These are phyloP conservation scores for Amorphotheca resinae DNA, from an alignment of 495 filamentous ascomycete species.

Conservation along the genomic window DNA sequence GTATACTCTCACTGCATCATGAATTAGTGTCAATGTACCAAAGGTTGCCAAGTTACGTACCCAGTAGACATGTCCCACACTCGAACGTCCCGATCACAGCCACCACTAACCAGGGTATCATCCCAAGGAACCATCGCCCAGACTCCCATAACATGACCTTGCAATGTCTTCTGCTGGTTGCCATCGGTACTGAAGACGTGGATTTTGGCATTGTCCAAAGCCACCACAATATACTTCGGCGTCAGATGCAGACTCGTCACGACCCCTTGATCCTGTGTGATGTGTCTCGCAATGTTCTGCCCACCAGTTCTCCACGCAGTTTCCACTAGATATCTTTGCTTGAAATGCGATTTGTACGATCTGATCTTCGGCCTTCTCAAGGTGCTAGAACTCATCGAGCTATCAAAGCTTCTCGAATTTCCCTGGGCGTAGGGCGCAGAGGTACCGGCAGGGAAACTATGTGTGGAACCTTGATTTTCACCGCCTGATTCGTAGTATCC, in stretches of 20 bases:
- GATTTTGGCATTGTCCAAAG: slow-evolving; percentile 95
- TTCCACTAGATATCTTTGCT: slow-evolving; percentile 92
- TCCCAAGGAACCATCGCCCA: slow-evolving; percentile 99
- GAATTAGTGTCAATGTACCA: slow-evolving; percentile 18
- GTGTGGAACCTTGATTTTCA: not conserved
- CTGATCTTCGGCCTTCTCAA: slow-evolving; percentile 29
- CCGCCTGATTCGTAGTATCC: slow-evolving; percentile 1
- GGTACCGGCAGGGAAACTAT: slow-evolving; percentile 6
- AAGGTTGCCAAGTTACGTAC: slow-evolving; percentile 38
- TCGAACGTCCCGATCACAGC: slow-evolving; percentile 90
- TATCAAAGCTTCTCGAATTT: slow-evolving; percentile 29
- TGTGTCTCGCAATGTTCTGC: slow-evolving; percentile 61
- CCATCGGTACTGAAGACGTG: slow-evolving; percentile 94
- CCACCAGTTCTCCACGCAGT: slow-evolving; percentile 92
- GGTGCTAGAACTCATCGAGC: slow-evolving; percentile 15
- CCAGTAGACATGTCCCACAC: slow-evolving; percentile 97
- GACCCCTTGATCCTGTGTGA: slow-evolving; percentile 90
- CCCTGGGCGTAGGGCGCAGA: not conserved
- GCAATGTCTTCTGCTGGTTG: slow-evolving; percentile 72
- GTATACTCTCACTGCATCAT: slow-evolving; percentile 44
- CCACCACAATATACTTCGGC: slow-evolving; percentile 90
- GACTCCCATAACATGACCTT: slow-evolving; percentile 96
- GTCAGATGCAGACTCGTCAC: slow-evolving; percentile 94
- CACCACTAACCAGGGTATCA: slow-evolving; percentile 88
- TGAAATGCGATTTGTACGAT: slow-evolving; percentile 93